Evolutionary conservation across 2,329 filamentous ascomycete genomes (phyloP).

Genomic region (Hypoxylon sp.): DNA sequence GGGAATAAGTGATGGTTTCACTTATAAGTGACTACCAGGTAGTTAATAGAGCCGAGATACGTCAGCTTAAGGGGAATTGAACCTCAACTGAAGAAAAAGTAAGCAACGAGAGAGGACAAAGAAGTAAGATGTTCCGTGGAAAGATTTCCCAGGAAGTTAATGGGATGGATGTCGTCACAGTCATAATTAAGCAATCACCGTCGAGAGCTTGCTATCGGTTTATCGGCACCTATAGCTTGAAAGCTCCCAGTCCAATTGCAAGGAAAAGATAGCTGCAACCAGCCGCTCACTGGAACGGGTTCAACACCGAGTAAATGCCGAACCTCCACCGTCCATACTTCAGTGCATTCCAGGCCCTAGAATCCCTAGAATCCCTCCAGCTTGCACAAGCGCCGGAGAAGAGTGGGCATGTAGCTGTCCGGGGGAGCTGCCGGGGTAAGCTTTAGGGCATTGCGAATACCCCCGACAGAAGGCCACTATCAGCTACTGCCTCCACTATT

Average conservation of each 20-base stretch:
- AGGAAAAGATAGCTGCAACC: conserved; percentile 8
- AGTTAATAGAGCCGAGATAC: conserved; percentile 8
- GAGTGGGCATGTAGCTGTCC: conserved; percentile 8
- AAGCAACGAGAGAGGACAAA: conserved; percentile 6
- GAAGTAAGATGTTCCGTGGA: background rate
- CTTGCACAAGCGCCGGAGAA: conserved; percentile 20
- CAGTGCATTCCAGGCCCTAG: conserved; percentile 11
- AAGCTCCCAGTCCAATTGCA: conserved; percentile 17
- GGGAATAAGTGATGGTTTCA: conserved; percentile 1
- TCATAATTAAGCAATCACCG: conserved; percentile 29
- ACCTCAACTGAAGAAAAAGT: conserved; percentile 6
- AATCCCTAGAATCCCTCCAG: conserved; percentile 23
- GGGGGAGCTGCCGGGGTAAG: conserved; percentile 19
- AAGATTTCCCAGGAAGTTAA: conserved; percentile 12
- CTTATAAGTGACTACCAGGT: conserved; percentile 10
- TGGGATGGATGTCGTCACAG: conserved; percentile 31
- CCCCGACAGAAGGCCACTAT: conserved; percentile 11
- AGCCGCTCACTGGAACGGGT: conserved; percentile 9
- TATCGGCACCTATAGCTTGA: conserved; percentile 5
- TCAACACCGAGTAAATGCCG: conserved; percentile 41
- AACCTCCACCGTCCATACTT: conserved; percentile 28
- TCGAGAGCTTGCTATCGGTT: conserved; percentile 20
- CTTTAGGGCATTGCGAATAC: conserved; percentile 25
- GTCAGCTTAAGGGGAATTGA: conserved; percentile 18
- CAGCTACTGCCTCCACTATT: background rate